Conservation (phyloP, 805 yeast species). For the Metschnikowia orientalis region DNA sequence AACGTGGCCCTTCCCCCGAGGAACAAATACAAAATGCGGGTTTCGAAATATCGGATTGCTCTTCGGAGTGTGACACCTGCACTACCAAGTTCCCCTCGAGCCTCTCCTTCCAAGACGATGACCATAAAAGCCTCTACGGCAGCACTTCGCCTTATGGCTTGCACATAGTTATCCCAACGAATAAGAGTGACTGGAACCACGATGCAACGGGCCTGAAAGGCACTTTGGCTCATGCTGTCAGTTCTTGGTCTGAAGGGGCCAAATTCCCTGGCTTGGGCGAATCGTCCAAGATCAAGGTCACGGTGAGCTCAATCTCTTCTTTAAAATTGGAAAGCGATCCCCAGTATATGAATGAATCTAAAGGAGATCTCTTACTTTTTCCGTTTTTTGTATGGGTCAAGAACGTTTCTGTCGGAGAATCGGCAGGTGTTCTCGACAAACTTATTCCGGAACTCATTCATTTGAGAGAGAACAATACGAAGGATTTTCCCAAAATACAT, state of each 20-base stretch:
- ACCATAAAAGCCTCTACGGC: conserved; percentile 54
- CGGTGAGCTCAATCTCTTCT: conserved; percentile 52
- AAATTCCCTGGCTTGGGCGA: conserved; percentile 21
- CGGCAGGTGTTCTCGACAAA: conserved; percentile 39
- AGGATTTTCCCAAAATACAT: conserved; percentile 8
- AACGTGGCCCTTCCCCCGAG: conserved; percentile 12
- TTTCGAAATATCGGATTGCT: conserved; percentile 42
- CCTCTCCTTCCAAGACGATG: conserved; percentile 39
- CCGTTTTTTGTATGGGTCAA: conserved; percentile 74
- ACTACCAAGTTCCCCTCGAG: conserved; percentile 48
- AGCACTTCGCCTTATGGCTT: conserved; percentile 64
- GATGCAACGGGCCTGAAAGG: conserved; percentile 51
- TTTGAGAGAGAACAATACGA: conserved; percentile 12
- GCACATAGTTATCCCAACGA: conserved; percentile 80
- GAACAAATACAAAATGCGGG: conserved; percentile 17
- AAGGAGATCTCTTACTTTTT: conserved; percentile 60
- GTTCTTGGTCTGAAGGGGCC: conserved; percentile 29
- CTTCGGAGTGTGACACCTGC: conserved; percentile 54
- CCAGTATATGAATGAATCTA: conserved; percentile 38
- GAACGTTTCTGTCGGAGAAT: conserved; percentile 43
- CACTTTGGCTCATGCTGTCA: conserved; percentile 45
- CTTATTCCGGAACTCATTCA: conserved; percentile 41
- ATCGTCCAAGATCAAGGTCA: conserved; percentile 39
- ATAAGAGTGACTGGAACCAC: conserved; percentile 78
- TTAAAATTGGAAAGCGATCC: conserved; percentile 38